Conservation (phyloP, 2,329 filamentous ascomycete genomes). For the Colletotrichum cereale region DNA sequence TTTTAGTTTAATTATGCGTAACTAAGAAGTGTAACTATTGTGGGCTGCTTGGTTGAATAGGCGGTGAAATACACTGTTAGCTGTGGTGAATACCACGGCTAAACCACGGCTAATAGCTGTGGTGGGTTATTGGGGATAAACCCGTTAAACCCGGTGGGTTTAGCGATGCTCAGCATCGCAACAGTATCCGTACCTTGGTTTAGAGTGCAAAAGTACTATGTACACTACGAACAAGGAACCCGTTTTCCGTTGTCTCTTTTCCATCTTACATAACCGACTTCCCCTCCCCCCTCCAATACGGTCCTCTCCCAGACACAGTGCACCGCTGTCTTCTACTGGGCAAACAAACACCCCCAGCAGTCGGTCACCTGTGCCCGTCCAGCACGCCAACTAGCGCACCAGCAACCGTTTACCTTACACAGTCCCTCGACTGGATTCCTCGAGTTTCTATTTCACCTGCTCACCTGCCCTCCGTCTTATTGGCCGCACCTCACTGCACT, state of each 20-base stretch:
- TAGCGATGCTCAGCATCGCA: too few relatives aligned
- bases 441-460: constrained; percentile 42
- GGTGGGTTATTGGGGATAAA: too few relatives aligned
- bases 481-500: constrained; percentile 38
- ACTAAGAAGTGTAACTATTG: too few relatives aligned
- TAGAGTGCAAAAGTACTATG: not conserved
- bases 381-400: not conserved
- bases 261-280: constrained; percentile 3
- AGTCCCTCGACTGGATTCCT: constrained; percentile 34
- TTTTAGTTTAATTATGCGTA: too few relatives aligned
- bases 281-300: too few relatives aligned
- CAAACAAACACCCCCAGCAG: not conserved
- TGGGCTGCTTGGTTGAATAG: too few relatives aligned
- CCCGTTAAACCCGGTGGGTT: too few relatives aligned
- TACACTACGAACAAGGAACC: not conserved
- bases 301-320: not conserved
- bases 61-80: too few relatives aligned
- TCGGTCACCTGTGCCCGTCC: not conserved
- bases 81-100: too few relatives aligned
- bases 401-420: constrained; percentile 25
- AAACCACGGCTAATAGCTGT: too few relatives aligned
- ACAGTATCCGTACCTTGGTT: too few relatives aligned
- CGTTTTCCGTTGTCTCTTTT: not conserved
- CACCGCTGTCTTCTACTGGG: not conserved
- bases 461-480: constrained; percentile 23